Conservation (phyloP, 2,329 filamentous ascomycete species). For the Hortaea sp. region DNA sequence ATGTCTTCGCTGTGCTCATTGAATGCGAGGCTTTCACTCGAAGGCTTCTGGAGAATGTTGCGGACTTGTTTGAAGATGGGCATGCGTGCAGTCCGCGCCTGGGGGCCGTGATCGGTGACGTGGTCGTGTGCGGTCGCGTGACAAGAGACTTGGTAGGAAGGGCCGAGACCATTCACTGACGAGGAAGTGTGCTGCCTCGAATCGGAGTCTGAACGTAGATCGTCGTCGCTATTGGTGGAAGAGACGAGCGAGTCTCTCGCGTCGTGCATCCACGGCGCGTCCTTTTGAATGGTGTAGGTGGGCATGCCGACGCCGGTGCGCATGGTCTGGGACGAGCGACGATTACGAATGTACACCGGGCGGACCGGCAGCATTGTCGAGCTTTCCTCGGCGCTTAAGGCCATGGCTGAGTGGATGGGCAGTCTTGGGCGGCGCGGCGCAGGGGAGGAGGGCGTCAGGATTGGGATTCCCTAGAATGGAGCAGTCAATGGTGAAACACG, state of each 20-base stretch:
- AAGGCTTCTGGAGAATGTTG: slow-evolving; percentile 22
- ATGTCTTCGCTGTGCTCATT: slow-evolving; percentile 12
- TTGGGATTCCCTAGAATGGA: too few species aligned
- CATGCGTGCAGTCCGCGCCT: slow-evolving; percentile 15
- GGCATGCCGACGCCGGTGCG: slow-evolving; percentile 24
- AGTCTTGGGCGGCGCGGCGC: too few species aligned
- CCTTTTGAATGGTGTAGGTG: slow-evolving; percentile 26
- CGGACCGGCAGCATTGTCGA: slow-evolving; percentile 4
- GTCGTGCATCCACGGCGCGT: slow-evolving; percentile 18
- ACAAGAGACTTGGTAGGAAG: slow-evolving; percentile 7
- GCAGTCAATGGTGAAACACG: too few species aligned
- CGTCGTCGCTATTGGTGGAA: slow-evolving; percentile 29
- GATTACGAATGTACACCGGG: slow-evolving; percentile 7
- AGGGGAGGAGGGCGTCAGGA: too few species aligned
- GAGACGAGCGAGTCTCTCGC: slow-evolving; percentile 18
- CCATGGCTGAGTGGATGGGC: background rate
- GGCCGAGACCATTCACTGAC: slow-evolving; percentile 1
- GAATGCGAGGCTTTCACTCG: slow-evolving; percentile 10
- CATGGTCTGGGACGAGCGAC: slow-evolving; percentile 6
- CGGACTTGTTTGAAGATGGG: slow-evolving; percentile 26
- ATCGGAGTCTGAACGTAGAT: slow-evolving; percentile 3
- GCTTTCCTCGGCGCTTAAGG: slow-evolving; percentile 4
- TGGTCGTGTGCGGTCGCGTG: slow-evolving; percentile 14
- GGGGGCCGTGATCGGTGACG: slow-evolving; percentile 15
- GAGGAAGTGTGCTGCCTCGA: background rate